Evolutionary conservation across 1,284 basidiomycete genomes (phyloP), one percentile per base, ranked within the genome.

Genomic region (Phylloporus sp.): DNA sequence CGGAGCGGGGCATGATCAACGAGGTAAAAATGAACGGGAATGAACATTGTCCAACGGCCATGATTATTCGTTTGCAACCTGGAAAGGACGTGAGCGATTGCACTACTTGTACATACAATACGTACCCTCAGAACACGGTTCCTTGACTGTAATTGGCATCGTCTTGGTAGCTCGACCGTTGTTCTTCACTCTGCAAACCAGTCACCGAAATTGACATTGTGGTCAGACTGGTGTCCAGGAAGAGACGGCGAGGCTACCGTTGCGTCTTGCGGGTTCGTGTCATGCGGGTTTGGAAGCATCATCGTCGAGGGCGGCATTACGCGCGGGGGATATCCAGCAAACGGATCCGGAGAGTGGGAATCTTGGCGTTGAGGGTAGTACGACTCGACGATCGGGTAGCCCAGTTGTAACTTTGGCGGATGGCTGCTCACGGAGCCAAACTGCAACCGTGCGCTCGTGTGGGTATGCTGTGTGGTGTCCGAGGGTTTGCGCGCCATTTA

Each of bases 121-220:
- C 76, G 49, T 60, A 74, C 76, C 70, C 77, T 80, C 60, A 78
- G 66, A 7, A 78, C 35, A 52, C 78, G 77, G 41, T 69, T 8
- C 74, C 68, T 4, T 79, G 78, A 5, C 71, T 70, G 32, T 80
- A 79, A 62, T 80, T 78, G 19, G 70, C 7, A 57, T 78, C 68
- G 12, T 80, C 77, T 61, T 72, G 76, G 60, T 78, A 80, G n/a
- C 77, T 78, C 72, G 73, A 27, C 6, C 78, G 76, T 14, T 66
- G 65, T 25, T 78, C 77, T 0, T 77, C 77, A 19, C 66, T 60
- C 7, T 47, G 60, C 35, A 66, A 39, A 12, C 67, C 65, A 5
- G 66, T 60, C 27, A 68, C 68, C 11, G 68, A 64, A 23, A 5
- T 71, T 73, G 2, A 70, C 74, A 3, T 67, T 52, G 17, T 67